These are phyloP conservation scores for Lactarius pseudohatsudake DNA, from an alignment of 768 basidiomycete species.

Conservation along the genomic window DNA sequence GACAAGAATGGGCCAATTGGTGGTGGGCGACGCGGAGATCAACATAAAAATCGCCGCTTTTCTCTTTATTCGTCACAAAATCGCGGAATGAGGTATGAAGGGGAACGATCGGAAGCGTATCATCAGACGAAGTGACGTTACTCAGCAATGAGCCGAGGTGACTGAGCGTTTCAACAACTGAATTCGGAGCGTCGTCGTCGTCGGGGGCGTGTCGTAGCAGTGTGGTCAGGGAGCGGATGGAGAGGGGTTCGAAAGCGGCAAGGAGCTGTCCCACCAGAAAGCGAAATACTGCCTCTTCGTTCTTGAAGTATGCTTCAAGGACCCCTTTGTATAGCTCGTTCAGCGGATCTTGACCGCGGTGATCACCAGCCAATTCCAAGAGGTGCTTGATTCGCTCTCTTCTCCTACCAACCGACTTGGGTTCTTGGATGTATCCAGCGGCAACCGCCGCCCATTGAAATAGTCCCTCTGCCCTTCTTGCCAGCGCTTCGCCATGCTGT, in stretches of 20 bases:
- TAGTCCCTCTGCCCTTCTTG: background rate
- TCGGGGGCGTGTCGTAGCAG: background rate
- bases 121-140: background rate
- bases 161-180: background rate
- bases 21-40: background rate
- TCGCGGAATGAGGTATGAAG: conserved; percentile 3
- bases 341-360: background rate
- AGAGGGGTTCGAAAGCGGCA: conserved; percentile 8
- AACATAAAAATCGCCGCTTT: background rate
- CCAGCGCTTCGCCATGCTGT: background rate
- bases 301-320: background rate
- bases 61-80: background rate
- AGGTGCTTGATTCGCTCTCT: background rate
- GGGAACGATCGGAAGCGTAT: background rate
- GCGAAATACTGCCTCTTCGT: background rate
- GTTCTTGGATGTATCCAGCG: background rate
- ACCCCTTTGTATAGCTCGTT: background rate
- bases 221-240: background rate
- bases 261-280: conserved; percentile 8
- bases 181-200: background rate
- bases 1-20: background rate
- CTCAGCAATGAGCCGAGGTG: conserved; percentile 2
- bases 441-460: conserved; percentile 1
- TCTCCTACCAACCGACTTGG: background rate
- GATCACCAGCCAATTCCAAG: background rate